Percentiles rank a stretch among this genome's conserved stretches.
These are phyloP conservation scores for Xylariaceae sp. DNA, from an alignment of 2,329 filamentous ascomycete genomes.

Conservation along the genomic window DNA sequence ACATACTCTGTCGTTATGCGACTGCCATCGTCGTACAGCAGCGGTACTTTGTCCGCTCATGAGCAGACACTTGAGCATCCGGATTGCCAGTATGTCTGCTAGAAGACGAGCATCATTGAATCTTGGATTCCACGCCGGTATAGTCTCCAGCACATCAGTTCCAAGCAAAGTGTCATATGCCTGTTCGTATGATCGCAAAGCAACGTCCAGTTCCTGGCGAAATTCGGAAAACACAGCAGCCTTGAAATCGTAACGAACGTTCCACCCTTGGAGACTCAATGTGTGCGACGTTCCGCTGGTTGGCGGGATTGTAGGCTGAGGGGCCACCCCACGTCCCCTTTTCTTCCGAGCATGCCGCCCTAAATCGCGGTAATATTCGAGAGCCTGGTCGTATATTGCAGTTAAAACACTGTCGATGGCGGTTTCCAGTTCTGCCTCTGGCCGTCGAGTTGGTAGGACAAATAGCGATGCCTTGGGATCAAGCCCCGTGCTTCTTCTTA, in stretches of 20 bases:
- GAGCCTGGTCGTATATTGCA: conserved; percentile 64
- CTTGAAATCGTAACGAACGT: conserved; percentile 92
- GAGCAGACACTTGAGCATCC: conserved; percentile 74
- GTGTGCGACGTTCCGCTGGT: conserved; percentile 81
- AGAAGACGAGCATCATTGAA: conserved; percentile 92
- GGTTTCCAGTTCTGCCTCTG: conserved; percentile 63
- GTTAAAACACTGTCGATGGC: conserved; percentile 70
- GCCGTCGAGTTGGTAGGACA: conserved; percentile 70
- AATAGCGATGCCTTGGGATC: conserved; percentile 78
- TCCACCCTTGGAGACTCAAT: conserved; percentile 82
- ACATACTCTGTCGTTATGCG: conserved; percentile 66
- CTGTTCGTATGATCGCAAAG: conserved; percentile 77
- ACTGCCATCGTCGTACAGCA: conserved; percentile 74
- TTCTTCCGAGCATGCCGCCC: conserved; percentile 91
- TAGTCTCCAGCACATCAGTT: conserved; percentile 78
- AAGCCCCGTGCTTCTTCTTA: conserved; percentile 72
- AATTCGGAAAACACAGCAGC: conserved; percentile 87
- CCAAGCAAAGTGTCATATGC: conserved; percentile 81
- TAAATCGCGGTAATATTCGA: conserved; percentile 91
- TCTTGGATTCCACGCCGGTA: conserved; percentile 81
- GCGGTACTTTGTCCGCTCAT: conserved; percentile 74
- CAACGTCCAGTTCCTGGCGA: conserved; percentile 84
- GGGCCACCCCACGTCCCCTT: conserved; percentile 69
- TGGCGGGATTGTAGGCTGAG: conserved; percentile 75
- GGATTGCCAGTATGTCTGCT: conserved; percentile 74